Percentiles rank a stretch among this genome's conserved stretches.
phyloP scores from a whole-genome alignment of 352 stramenopile genomes.

The Phytophthora sansomeana region DNA sequence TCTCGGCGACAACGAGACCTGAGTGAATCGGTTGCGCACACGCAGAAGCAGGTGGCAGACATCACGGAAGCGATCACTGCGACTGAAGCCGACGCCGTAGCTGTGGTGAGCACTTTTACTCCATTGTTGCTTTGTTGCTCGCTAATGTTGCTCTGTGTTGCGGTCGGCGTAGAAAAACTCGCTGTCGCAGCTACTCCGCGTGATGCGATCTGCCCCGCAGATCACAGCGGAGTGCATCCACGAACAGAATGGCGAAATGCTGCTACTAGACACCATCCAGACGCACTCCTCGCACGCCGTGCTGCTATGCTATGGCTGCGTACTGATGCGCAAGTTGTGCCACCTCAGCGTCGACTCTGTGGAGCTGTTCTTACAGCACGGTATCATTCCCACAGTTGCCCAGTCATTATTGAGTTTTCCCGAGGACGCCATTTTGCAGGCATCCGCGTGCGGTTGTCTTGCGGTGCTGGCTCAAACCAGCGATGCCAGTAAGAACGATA shows the following conservation, averaged over 20 bases:
- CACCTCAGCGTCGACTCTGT: slow-evolving; percentile 71
- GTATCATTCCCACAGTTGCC: slow-evolving; percentile 57
- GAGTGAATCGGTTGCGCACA: slow-evolving; percentile 55
- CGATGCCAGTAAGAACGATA: slow-evolving; percentile 65
- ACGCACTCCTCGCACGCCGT: slow-evolving; percentile 67
- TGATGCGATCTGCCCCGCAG: slow-evolving; percentile 68
- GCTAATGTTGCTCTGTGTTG: slow-evolving; percentile 6
- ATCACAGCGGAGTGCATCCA: slow-evolving; percentile 75
- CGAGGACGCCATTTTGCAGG: slow-evolving; percentile 74
- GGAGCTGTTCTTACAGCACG: slow-evolving; percentile 69
- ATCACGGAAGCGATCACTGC: slow-evolving; percentile 55
- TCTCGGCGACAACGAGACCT: slow-evolving; percentile 49
- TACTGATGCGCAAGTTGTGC: slow-evolving; percentile 79
- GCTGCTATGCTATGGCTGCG: slow-evolving; percentile 79
- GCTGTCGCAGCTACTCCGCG: slow-evolving; percentile 62
- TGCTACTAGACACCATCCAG: slow-evolving; percentile 66
- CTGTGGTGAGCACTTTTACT: slow-evolving; percentile 45
- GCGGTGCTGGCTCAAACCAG: slow-evolving; percentile 67
- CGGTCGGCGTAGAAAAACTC: slow-evolving; percentile 63
- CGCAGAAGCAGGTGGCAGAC: slow-evolving; percentile 63
- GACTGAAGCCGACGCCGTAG: slow-evolving; percentile 47
- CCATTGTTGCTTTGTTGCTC: not conserved
- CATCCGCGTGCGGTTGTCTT: slow-evolving; percentile 69
- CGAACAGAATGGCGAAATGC: slow-evolving; percentile 60
- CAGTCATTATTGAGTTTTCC: slow-evolving; percentile 62